Evolutionary conservation across 805 yeast genomes (phyloP).

Genomic region (Metahyphopichia silvanorum): DNA sequence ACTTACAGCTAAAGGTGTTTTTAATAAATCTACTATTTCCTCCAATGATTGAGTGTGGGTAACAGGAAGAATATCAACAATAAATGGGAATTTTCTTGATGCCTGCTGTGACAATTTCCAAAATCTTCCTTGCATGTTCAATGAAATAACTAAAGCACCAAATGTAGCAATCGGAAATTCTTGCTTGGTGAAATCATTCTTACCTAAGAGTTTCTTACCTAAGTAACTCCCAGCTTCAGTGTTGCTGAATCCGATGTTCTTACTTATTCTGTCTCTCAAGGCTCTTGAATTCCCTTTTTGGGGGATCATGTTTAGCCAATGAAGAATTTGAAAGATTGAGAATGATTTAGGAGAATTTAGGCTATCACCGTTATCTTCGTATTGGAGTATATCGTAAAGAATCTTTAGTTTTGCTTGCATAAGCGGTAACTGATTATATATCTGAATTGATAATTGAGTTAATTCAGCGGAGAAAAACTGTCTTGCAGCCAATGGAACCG

Average conservation of each 20-base stretch:
- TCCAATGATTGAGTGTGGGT: slow-evolving; percentile 9
- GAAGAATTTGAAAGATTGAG: slow-evolving; percentile 33
- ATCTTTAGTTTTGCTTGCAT: slow-evolving; percentile 42
- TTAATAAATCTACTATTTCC: slow-evolving; percentile 16
- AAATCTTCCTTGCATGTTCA: slow-evolving; percentile 46
- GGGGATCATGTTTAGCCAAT: slow-evolving; percentile 8
- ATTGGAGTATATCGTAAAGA: slow-evolving; percentile 45
- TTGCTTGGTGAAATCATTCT: slow-evolving; percentile 6
- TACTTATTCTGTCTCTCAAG: background rate
- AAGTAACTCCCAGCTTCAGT: slow-evolving; percentile 4
- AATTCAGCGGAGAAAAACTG: slow-evolving; percentile 32
- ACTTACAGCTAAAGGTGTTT: slow-evolving; percentile 13
- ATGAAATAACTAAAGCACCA: slow-evolving; percentile 45
- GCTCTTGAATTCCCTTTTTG: background rate
- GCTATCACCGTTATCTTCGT: slow-evolving; percentile 28
- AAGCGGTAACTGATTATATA: slow-evolving; percentile 38
- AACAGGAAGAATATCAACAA: slow-evolving; percentile 32
- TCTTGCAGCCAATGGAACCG: slow-evolving; percentile 35
- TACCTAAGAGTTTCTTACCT: slow-evolving; percentile 7
- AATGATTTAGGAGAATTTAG: slow-evolving; percentile 27
- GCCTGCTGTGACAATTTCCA: slow-evolving; percentile 37
- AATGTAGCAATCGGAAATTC: slow-evolving; percentile 18
- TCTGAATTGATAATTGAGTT: slow-evolving; percentile 32
- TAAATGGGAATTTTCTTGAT: slow-evolving; percentile 26
- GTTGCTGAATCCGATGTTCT: background rate